phyloP scores from a whole-genome alignment of 371 early-diverging fungal genomes.

The Lichtheimia ornata region DNA sequence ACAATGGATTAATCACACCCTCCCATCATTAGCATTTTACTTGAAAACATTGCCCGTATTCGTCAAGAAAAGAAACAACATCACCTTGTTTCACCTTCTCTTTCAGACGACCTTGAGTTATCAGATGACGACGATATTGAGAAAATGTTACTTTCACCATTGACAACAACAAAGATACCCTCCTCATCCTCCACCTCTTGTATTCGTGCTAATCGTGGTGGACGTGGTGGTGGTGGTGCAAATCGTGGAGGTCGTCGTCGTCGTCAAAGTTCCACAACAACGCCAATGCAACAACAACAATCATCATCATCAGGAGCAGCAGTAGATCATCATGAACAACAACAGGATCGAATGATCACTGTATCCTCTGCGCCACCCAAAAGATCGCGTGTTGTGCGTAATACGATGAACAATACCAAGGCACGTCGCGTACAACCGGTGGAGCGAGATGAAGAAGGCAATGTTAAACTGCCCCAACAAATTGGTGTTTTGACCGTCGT shows the following conservation, averaged over 20 bases:
- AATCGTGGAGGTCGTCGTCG: background rate
- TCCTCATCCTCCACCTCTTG: too few relatives aligned
- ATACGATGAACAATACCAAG: slow-evolving; percentile 23
- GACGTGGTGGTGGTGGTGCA: too few relatives aligned
- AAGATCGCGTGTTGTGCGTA: slow-evolving; percentile 33
- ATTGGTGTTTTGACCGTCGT: slow-evolving; percentile 80
- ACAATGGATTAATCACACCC: background rate
- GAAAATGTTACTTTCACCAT: background rate
- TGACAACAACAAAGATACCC: background rate
- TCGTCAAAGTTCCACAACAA: background rate
- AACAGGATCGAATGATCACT: slow-evolving; percentile 16
- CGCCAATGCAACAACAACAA: background rate
- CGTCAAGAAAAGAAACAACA: too few relatives aligned
- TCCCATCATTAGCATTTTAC: slow-evolving; percentile 28
- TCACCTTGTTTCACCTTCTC: too few relatives aligned
- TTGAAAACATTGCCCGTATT: slow-evolving; percentile 46
- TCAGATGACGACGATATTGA: background rate
- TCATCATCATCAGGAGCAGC: background rate
- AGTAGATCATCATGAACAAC: background rate
- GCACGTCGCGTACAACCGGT: slow-evolving; percentile 60
- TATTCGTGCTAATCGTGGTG: too few relatives aligned
- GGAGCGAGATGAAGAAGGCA: slow-evolving; percentile 66
- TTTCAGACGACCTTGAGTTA: too few relatives aligned
- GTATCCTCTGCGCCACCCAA: slow-evolving; percentile 54
- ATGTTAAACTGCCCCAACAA: slow-evolving; percentile 74